These are phyloP conservation scores for Mortierella sp. DNA, from an alignment of 371 early-diverging fungal genomes.

Conservation along the genomic window DNA sequence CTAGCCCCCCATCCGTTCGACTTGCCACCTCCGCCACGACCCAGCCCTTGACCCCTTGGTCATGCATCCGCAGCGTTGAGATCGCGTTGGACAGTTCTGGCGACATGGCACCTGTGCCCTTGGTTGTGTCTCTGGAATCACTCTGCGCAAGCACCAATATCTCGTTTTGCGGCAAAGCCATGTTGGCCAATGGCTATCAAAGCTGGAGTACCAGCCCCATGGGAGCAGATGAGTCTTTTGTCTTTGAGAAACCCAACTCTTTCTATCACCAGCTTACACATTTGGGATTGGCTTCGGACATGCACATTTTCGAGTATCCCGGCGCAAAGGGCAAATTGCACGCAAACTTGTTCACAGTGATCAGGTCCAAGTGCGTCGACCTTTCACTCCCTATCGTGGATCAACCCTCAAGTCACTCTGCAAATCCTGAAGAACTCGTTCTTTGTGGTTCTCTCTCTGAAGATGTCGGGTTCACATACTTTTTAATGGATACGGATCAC, in stretches of 20 bases:
- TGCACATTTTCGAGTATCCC: slow-evolving; percentile 62
- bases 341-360: slow-evolving; percentile 64
- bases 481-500: slow-evolving; percentile 58
- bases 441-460: slow-evolving; percentile 68
- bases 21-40: slow-evolving; percentile 10
- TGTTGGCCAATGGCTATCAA: slow-evolving; percentile 69
- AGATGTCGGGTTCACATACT: slow-evolving; percentile 64
- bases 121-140: slow-evolving; percentile 12
- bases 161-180: slow-evolving; percentile 38
- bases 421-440: slow-evolving; percentile 29
- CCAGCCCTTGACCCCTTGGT: neutral
- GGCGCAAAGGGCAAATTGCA: slow-evolving; percentile 65
- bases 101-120: neutral
- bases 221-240: slow-evolving; percentile 33
- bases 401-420: too few relatives aligned
- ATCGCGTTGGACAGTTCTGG: slow-evolving; percentile 12
- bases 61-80: slow-evolving; percentile 26
- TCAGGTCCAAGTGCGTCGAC: slow-evolving; percentile 59
- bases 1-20: neutral
- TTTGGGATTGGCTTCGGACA: slow-evolving; percentile 55
- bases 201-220: slow-evolving; percentile 62
- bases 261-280: slow-evolving; percentile 43
- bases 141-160: slow-evolving; percentile 11
- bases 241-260: slow-evolving; percentile 46
- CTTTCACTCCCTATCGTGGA: too few relatives aligned